These are phyloP conservation scores for Microthlaspi erraticum DNA, from an alignment of 345 rosid genomes.

Conservation along the genomic window DNA sequence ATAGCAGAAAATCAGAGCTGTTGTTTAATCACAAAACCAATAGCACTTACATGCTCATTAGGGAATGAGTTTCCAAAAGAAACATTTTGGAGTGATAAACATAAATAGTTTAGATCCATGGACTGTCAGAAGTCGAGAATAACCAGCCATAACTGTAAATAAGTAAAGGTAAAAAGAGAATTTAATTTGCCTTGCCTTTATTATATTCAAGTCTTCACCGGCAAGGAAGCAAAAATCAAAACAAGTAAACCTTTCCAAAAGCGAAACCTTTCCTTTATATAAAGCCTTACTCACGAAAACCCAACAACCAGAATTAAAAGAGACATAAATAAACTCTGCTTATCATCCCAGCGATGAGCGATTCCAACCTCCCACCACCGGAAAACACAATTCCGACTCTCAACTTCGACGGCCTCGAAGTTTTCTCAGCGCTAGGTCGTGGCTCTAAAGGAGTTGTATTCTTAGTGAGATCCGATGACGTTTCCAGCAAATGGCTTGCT, in stretches of 20 bases:
- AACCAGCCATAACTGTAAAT: not conserved
- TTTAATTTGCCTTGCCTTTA: not conserved
- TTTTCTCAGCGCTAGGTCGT: conserved; percentile 65
- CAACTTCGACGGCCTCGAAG: conserved; percentile 46
- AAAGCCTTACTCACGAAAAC: conserved; percentile 1
- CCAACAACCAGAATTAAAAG: not conserved
- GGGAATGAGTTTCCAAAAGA: too few species aligned
- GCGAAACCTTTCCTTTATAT: conserved; percentile 1
- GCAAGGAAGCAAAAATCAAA: conserved; percentile 41
- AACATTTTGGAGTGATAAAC: too few species aligned
- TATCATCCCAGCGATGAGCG: conserved; percentile 23
- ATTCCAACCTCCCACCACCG: not conserved
- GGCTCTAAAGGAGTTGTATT: conserved; percentile 91
- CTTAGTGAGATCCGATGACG: conserved; percentile 47
- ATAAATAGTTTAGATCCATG: too few species aligned
- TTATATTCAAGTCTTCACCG: conserved; percentile 40
- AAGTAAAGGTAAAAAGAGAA: not conserved
- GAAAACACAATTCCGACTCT: conserved; percentile 40
- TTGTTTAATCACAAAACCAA: too few species aligned
- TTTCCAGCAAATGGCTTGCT: conserved; percentile 50
- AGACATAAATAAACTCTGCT: not conserved
- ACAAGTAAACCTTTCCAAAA: not conserved
- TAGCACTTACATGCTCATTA: too few species aligned
- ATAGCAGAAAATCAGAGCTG: too few species aligned
- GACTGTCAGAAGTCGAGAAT: not conserved